Percentiles rank a stretch among this genome's conserved stretches.
phyloP scores from a whole-genome alignment of 2,329 filamentous ascomycete genomes.

The Neonectria sp. region DNA sequence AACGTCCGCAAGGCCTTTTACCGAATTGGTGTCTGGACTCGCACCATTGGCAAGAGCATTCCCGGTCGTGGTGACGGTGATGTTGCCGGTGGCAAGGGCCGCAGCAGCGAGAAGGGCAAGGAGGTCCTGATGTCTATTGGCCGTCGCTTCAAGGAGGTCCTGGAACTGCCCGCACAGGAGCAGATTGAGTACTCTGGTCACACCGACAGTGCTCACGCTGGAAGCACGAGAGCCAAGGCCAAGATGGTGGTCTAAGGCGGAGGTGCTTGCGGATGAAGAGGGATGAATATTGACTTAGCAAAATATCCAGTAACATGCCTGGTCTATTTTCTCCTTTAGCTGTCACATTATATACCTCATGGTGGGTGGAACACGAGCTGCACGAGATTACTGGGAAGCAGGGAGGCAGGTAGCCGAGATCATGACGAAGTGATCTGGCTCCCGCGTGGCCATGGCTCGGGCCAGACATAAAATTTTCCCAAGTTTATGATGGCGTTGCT shows the following conservation, averaged over 20 bases:
- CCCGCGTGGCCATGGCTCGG: conserved; percentile 35
- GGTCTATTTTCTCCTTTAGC: conserved; percentile 29
- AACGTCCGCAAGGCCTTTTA: conserved; percentile 99
- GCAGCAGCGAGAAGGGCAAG: conserved; percentile 85
- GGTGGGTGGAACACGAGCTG: conserved; percentile 30
- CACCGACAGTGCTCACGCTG: conserved; percentile 92
- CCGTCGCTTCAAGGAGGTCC: conserved; percentile 90
- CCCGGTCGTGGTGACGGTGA: conserved; percentile 82
- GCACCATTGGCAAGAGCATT: conserved; percentile 89
- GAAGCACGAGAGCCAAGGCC: conserved; percentile 95
- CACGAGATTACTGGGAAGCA: conserved; percentile 29
- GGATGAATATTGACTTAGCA: conserved; percentile 45
- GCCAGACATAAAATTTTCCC: conserved; percentile 41
- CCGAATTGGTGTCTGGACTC: conserved; percentile 97
- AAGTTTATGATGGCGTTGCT: conserved; percentile 54
- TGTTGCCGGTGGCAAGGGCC: conserved; percentile 82
- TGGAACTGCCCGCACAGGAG: conserved; percentile 84
- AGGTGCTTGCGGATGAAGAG: conserved; percentile 29
- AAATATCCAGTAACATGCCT: conserved; percentile 43
- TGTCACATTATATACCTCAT: conserved; percentile 33
- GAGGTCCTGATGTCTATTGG: conserved; percentile 90
- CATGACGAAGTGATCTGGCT: conserved; percentile 19
- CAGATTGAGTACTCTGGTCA: conserved; percentile 96
- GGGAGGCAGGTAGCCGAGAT: conserved; percentile 31
- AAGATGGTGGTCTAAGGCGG: conserved; percentile 84